Evolutionary conservation across 2,329 filamentous ascomycete genomes (phyloP).

Genomic region (Xylaria sp.): DNA sequence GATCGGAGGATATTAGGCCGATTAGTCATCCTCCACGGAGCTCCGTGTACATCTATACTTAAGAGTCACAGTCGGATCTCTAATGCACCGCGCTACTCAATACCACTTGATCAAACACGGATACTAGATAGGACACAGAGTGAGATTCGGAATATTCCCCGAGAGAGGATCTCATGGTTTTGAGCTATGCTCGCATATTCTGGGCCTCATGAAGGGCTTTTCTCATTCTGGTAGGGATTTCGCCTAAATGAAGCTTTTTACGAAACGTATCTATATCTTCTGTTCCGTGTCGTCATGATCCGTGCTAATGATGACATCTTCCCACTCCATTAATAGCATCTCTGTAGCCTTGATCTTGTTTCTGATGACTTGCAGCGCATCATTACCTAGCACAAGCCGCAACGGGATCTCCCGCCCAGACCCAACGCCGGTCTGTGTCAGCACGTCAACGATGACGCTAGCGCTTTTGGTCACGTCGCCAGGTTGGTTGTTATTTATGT

Average conservation of each 20-base stretch:
- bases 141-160: not conserved
- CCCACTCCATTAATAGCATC: constrained; percentile 2
- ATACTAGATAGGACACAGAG: not conserved
- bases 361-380: constrained; percentile 7
- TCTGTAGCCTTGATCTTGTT: constrained; percentile 16
- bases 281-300: constrained; percentile 7
- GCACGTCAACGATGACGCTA: constrained; percentile 10
- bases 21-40: not conserved
- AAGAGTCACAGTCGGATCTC: not conserved
- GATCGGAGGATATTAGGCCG: not conserved
- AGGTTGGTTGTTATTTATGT: not conserved
- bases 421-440: constrained; percentile 3
- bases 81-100: too few relatives aligned
- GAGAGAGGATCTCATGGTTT: not conserved
- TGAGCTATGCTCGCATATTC: not conserved
- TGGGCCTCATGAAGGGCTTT: not conserved
- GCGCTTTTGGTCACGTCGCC: constrained; percentile 11
- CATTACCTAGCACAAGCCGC: constrained; percentile 7
- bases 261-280: not conserved
- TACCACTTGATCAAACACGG: not conserved
- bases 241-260: not conserved
- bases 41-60: not conserved
- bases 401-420: constrained; percentile 1
- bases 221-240: not conserved
- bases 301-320: constrained; percentile 15